Evolutionary conservation across 129 eudicot species (phyloP), one percentile per base, ranked within the genome.

Genomic region (Lactuca sativa): DNA sequence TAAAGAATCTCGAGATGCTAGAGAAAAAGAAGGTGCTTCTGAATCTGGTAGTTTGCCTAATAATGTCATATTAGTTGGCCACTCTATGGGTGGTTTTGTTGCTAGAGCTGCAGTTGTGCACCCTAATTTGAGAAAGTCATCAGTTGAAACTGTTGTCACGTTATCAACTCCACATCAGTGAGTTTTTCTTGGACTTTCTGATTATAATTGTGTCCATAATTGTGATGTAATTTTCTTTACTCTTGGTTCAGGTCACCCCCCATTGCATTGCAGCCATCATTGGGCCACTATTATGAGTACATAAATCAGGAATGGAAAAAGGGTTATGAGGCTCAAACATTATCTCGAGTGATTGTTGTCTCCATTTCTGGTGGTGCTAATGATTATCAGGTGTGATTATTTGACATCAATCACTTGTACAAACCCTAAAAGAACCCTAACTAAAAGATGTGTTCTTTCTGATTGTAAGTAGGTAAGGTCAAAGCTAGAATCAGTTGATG

Each of bases 81-180:
- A 95, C 71, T 95, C 97, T 21, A 90, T 95, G 96, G 99, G 99
- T 78, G 99, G 99, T 55, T 95, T 95, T 87, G 97, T 95, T 85
- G 97, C 97, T 32, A 90, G 99, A 82, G 99, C 99, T 64, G 96
- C 97, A 56, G 74, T 84, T 56, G 88, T 95, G 55, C 91, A 90
- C 78, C 96, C 99, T 59, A 81, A 84, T 74, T 73, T 95, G 78
- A 86, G 97, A 66, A 90, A 84, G 71, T 85, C 91, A 49, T 74
- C 95, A 11, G 93, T 95, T 37, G 97, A 90, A 84, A 95, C 99
- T 67, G 66, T 95, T 74, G 71, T 95, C 77, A 90, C 99, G 4
- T 92, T 95, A 56, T 87, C 99, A 73, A 77, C 87, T 56, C 99
- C 99, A 14, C 97, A 95, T 75, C 99, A 95, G 99, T 95, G 74